Evolutionary conservation across 179 eudicot genomes (phyloP).

Genomic region (Beta corolliflora): DNA sequence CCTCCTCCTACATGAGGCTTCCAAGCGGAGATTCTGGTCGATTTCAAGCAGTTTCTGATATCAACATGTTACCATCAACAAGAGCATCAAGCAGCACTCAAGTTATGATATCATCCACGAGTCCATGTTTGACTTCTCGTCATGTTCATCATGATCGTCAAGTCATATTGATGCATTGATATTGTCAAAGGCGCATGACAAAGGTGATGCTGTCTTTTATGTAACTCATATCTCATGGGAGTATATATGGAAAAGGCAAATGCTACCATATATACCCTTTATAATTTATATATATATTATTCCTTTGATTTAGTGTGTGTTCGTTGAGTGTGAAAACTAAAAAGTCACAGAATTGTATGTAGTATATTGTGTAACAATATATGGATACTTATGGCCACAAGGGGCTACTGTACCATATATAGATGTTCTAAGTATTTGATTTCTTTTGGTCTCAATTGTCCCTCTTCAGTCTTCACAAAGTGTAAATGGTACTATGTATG

Average conservation of each 20-base stretch:
- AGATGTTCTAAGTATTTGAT: background rate
- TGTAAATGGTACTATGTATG: background rate
- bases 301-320: no score
- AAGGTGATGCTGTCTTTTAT: background rate
- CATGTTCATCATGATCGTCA: constrained; percentile 13
- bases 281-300: no score
- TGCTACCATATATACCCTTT: constrained; percentile 6
- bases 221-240: background rate
- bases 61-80: background rate
- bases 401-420: background rate
- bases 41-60: constrained; percentile 10
- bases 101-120: constrained; percentile 5
- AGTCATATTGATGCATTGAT: constrained; percentile 24
- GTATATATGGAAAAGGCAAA: constrained; percentile 23
- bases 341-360: background rate
- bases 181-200: background rate
- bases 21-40: constrained; percentile 27
- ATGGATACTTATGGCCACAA: background rate
- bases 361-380: background rate
- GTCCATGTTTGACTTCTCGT: constrained; percentile 9
- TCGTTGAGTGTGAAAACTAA: no score
- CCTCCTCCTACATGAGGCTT: constrained; percentile 28
- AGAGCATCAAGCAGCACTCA: background rate
- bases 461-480: background rate
- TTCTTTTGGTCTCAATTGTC: no score